Percentiles rank a stretch among this genome's conserved stretches.
Evolutionary conservation across 768 basidiomycete genomes (phyloP).

Genomic region (Agrocybe chaxingu): DNA sequence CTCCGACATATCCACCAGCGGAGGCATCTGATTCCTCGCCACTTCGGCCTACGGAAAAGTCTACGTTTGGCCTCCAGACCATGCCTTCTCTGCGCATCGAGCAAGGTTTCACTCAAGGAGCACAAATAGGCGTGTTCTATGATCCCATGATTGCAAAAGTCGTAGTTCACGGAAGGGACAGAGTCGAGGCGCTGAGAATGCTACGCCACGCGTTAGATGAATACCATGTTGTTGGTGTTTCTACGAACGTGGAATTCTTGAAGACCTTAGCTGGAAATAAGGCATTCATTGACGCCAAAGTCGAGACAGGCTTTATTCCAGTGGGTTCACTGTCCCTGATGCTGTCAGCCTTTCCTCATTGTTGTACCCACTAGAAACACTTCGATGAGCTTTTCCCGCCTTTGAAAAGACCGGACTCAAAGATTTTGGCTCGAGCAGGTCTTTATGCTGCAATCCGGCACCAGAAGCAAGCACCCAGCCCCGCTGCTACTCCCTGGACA

Average conservation of each 20-base stretch:
- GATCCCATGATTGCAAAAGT: conserved; percentile 93
- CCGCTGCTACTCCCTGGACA: conserved; percentile 55
- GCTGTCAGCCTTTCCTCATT: not conserved
- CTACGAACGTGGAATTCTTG: conserved; percentile 91
- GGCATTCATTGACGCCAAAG: conserved; percentile 72
- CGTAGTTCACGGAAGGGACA: conserved; percentile 82
- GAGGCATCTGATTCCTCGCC: conserved; percentile 18
- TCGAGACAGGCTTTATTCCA: conserved; percentile 92
- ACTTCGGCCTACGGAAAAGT: conserved; percentile 28
- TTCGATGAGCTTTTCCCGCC: conserved; percentile 77
- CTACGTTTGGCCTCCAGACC: conserved; percentile 30
- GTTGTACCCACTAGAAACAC: conserved; percentile 62
- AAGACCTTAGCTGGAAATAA: conserved; percentile 71
- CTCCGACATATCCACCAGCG: conserved; percentile 37
- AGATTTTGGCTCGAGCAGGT: conserved; percentile 75
- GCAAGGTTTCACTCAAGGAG: conserved; percentile 80
- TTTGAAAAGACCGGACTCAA: conserved; percentile 51
- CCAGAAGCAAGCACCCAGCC: conserved; percentile 26
- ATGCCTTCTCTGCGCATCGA: conserved; percentile 77
- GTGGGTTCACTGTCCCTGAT: conserved; percentile 35
- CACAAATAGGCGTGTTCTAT: conserved; percentile 84
- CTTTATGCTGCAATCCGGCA: conserved; percentile 73
- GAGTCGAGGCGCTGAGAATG: conserved; percentile 79
- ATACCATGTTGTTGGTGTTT: conserved; percentile 87
- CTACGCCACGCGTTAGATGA: conserved; percentile 80